phyloP scores from a whole-genome alignment of 495 filamentous ascomycete species.

The Pseudomonodictys pantanalensis region DNA sequence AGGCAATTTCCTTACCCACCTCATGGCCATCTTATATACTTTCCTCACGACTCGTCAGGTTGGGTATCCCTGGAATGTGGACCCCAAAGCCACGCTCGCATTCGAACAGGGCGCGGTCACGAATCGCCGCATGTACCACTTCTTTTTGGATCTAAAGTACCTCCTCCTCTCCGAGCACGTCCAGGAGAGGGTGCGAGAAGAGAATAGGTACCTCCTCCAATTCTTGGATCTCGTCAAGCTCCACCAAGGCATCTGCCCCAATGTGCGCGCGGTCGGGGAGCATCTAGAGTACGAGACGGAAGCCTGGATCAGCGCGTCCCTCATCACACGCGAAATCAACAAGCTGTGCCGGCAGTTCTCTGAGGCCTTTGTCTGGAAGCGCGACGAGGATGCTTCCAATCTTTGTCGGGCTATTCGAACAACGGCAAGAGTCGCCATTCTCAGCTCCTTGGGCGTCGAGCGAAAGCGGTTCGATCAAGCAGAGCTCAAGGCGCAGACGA shows the following conservation, averaged over 20 bases:
- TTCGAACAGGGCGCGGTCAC: conserved; percentile 92
- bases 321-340: conserved; percentile 94
- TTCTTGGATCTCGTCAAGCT: conserved; percentile 94
- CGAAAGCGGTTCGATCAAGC: conserved; percentile 79
- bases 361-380: conserved; percentile 71
- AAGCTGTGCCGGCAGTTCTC: conserved; percentile 82
- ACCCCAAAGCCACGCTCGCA: conserved; percentile 76
- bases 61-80: conserved; percentile 83
- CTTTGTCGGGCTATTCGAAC: conserved; percentile 71
- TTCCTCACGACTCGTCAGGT: conserved; percentile 96
- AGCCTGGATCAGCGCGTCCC: conserved; percentile 92
- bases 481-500: conserved; percentile 79
- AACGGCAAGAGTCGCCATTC: conserved; percentile 71
- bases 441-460: conserved; percentile 86
- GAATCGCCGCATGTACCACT: conserved; percentile 93
- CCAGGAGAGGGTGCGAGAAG: conserved; percentile 72
- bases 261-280: conserved; percentile 83
- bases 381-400: conserved; percentile 52
- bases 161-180: conserved; percentile 84
- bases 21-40: conserved; percentile 95
- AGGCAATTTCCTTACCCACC: conserved; percentile 93
- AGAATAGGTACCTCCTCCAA: conserved; percentile 84
- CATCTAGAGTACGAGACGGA: conserved; percentile 98
- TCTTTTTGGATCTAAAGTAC: conserved; percentile 89
- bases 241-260: conserved; percentile 95